Percentiles rank a stretch among this genome's conserved stretches.
Evolutionary conservation across 495 filamentous ascomycete species (phyloP).

Genomic region (Hypoxylon trugodes): DNA sequence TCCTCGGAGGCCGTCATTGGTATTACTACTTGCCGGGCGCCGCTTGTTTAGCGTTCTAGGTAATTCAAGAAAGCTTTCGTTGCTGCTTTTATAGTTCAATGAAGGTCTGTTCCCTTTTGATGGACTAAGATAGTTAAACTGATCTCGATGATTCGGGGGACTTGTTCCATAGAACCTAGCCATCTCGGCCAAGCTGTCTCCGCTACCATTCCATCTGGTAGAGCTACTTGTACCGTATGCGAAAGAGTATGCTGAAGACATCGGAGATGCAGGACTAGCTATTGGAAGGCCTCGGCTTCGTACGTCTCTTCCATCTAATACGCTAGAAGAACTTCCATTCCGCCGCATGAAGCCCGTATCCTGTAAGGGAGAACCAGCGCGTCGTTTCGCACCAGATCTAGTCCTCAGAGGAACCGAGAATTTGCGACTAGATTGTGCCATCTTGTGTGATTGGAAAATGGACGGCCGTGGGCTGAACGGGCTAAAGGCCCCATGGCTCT

Average conservation of each 20-base stretch:
- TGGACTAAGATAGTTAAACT: slow-evolving; percentile 18
- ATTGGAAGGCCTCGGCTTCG: slow-evolving; percentile 27
- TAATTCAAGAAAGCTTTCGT: slow-evolving; percentile 39
- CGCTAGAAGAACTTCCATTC: slow-evolving; percentile 40
- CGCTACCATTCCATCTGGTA: slow-evolving; percentile 33
- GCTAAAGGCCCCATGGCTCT: not conserved
- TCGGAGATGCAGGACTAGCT: slow-evolving; percentile 25
- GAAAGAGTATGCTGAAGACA: slow-evolving; percentile 30
- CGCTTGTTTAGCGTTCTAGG: slow-evolving; percentile 29
- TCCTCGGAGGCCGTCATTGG: not conserved
- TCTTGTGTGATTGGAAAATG: slow-evolving; percentile 7
- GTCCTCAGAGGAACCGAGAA: slow-evolving; percentile 28
- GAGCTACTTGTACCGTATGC: slow-evolving; percentile 33
- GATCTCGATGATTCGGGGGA: slow-evolving; percentile 18
- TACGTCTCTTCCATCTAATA: slow-evolving; percentile 25
- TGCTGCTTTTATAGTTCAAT: slow-evolving; percentile 39
- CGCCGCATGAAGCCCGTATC: slow-evolving; percentile 20
- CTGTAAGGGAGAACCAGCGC: slow-evolving; percentile 36
- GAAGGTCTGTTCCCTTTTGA: slow-evolving; percentile 17
- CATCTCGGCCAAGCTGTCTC: slow-evolving; percentile 34
- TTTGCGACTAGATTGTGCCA: not conserved
- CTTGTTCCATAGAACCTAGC: slow-evolving; percentile 23
- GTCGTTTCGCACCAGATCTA: slow-evolving; percentile 30
- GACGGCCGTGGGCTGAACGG: not conserved
- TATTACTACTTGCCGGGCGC: slow-evolving; percentile 1